A percentile compares a stretch with the other conserved stretches of the same genome.
Evolutionary conservation across 2,329 filamentous ascomycete genomes (phyloP).

Genomic region (Sporothrix humicola): DNA sequence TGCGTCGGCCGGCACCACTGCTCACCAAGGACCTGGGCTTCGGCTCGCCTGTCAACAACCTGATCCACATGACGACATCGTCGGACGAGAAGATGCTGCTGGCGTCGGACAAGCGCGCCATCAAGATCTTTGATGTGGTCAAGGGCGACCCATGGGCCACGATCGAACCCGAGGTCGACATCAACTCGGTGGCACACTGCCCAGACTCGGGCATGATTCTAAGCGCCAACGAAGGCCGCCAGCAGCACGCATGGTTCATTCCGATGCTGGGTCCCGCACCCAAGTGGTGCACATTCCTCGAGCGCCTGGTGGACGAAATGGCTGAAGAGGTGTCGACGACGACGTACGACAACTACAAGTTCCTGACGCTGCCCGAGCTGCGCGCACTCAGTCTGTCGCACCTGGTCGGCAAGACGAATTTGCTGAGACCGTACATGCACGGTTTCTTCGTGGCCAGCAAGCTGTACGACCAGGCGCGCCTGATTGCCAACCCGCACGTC

Average conservation of each 20-base stretch:
- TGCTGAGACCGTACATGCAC: constrained; percentile 97
- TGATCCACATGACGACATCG: constrained; percentile 72
- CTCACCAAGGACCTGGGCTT: constrained; percentile 96
- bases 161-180: constrained; percentile 90
- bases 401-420: constrained; percentile 84
- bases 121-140: constrained; percentile 91
- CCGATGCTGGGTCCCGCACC: constrained; percentile 73
- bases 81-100: constrained; percentile 85
- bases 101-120: constrained; percentile 91
- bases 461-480: constrained; percentile 89
- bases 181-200: constrained; percentile 93
- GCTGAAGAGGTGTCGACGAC: constrained; percentile 79
- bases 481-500: constrained; percentile 92
- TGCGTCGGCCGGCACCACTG: constrained; percentile 83
- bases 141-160: constrained; percentile 92
- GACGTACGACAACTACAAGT: constrained; percentile 99
- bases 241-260: constrained; percentile 78
- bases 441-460: constrained; percentile 97
- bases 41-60: constrained; percentile 86
- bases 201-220: constrained; percentile 92
- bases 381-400: constrained; percentile 85
- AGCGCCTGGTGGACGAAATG: constrained; percentile 99
- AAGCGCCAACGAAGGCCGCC: constrained; percentile 94
- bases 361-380: constrained; percentile 86
- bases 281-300: constrained; percentile 94